phyloP scores from a whole-genome alignment of 495 filamentous ascomycete genomes.

The Penicillium mononematosum region DNA sequence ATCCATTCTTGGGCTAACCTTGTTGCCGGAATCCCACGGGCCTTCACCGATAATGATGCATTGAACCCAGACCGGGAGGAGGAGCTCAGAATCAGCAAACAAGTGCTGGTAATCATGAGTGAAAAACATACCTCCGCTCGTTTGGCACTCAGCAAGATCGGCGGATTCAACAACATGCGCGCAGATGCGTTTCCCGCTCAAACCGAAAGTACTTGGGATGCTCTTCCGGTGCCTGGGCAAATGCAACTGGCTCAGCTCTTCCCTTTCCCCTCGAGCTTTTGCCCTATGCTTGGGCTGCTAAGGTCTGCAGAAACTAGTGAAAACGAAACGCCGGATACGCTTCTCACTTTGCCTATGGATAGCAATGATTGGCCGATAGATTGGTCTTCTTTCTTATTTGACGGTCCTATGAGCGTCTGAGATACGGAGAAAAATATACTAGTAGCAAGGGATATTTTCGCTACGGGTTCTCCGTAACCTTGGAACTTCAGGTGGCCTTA shows the following conservation, averaged over 20 bases:
- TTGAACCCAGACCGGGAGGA: constrained; percentile 5
- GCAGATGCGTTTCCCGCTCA: constrained; percentile 1
- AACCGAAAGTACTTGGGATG: background rate
- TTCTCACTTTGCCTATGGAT: background rate
- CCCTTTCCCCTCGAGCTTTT: constrained; percentile 10
- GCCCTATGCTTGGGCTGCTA: constrained; percentile 8
- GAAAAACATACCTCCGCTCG: constrained; percentile 14
- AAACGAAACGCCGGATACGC: no score
- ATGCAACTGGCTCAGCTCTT: constrained; percentile 5
- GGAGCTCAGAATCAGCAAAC: constrained; percentile 10
- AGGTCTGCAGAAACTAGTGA: background rate
- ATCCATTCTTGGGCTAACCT: constrained; percentile 18
- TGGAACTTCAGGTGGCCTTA: background rate
- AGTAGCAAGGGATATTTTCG: background rate
- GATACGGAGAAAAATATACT: background rate
- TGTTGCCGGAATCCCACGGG: constrained; percentile 20
- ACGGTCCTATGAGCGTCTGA: constrained; percentile 1
- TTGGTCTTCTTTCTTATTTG: constrained; percentile 15
- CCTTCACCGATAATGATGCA: constrained; percentile 11
- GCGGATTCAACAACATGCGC: background rate
- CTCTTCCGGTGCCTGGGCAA: background rate
- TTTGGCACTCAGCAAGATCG: constrained; percentile 1
- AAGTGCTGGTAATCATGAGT: constrained; percentile 12
- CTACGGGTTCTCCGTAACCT: background rate
- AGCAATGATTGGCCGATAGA: constrained; percentile 13